Base-by-base conservation (phyloP, 345 rosid genomes). In the Eucalyptus pauciflora region DNA sequence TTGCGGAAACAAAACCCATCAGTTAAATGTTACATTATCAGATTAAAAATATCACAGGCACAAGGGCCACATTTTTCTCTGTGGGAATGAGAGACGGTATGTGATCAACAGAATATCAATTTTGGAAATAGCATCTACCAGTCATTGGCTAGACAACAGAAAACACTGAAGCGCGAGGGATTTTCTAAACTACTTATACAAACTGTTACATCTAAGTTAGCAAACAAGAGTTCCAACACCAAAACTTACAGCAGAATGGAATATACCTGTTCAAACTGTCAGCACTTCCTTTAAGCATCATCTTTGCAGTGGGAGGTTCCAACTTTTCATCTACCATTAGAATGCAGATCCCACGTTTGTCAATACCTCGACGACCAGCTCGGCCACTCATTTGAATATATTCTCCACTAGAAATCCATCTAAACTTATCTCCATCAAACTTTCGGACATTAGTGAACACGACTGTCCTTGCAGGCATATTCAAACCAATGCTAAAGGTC, bases 341-440 rank as follows among this genome's bases (percentile, higher is more conserved):
- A 91, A 98, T 95, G 90, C 99, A 98, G 89, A 98, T 90, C 90
- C 99, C 99, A 64, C 98, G 96, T 31, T 93, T 96, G 93, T 98
- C 99, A 92, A 98, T 96, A 88, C 99, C 99, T 93, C 99, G 97
- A 92, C 99, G 98, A 92, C 99, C 99, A 87, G 99, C 99, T 89
- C 99, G 97, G 46, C 99, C 99, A 91, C 99, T 98, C 99, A 98
- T 98, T 88, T 98, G 99, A 89, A 97, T 95, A 91, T 98, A 98
- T 91, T 97, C 99, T 90, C 99, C 99, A 92, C 99, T 96, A 51
- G 99, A 93, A 93, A 98, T 92, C 99, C 99, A 98, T 92, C 99
- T 94, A 91, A 98, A 98, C 93, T 98, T 98, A 93, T 97, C 98
- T 58, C 99, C 99, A 90, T 98, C 99, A 91, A 97, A 98, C 94